Base-by-base conservation (phyloP, 2,329 filamentous ascomycete genomes). In the Talaromyces piceae region DNA sequence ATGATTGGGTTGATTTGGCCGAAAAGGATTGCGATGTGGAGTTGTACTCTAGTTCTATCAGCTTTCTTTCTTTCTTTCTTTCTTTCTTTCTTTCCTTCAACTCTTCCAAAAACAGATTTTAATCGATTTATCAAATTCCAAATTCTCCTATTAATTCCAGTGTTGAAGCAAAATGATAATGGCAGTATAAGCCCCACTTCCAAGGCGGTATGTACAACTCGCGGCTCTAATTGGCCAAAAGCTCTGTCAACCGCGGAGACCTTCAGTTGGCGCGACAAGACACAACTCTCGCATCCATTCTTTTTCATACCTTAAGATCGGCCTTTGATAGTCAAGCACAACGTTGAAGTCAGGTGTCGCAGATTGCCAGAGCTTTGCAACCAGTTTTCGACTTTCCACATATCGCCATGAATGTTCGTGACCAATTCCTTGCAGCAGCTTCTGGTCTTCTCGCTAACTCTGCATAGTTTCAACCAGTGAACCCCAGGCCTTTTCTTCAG, bases 401-500 rank as follows among this genome's bases (percentile, higher is more conserved):
- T 47, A 49, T 44, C 53, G 63, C 56, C 53, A 68, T 68, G 66
- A 68, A 64, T 59, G 66, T 68, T 49, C 25, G 51, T 52, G 41
- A 60, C 65, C 45, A 50, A 43, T 48, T 50, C 31, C 48, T 47
- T 46, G 46, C 27, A 39, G 4, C 30, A 13, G 20, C 44, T 25
- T 12, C 13, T 7, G 5, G 25, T 5, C n/a, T 27, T 18, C 5
- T 13, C 16, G 26, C 39, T 51, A 18, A 54, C 25, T 31, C 5
- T 8, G 3, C 52, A 28, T 45, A 85, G 82, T 94, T 95, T 76
- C 85, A 94, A 70, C 93, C 93, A 57, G 79, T 97, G 66, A 98
- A 98, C 80, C 93, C 93, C 67, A 88, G 91, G 71, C 93, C 93
- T 41, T 90, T 96, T 80, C 86, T 98, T 68, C 90, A 96, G 77